A percentile compares a stretch with the other conserved stretches of the same genome.
phyloP scores from a whole-genome alignment of 371 early-diverging fungal genomes.

The Batkoa obscura region DNA sequence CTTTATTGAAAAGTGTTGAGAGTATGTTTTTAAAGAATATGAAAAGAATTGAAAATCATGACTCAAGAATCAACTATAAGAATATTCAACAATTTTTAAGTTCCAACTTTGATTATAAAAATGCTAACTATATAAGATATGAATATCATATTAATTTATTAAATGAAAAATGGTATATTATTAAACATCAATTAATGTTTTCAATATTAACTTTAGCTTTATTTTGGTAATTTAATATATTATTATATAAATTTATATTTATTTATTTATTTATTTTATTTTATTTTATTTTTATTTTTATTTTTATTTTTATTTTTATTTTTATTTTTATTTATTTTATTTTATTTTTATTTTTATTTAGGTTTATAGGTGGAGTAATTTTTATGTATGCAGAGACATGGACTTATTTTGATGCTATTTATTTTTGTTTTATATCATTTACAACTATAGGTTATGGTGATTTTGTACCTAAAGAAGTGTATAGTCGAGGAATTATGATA shows the following conservation, averaged over 20 bases:
- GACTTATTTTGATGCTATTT: slow-evolving; percentile 5
- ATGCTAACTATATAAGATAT: no score
- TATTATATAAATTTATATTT: no score
- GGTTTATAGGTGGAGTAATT: slow-evolving; percentile 4
- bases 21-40: not conserved
- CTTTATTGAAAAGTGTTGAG: not conserved
- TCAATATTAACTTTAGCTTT: not conserved
- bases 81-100: no score
- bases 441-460: slow-evolving; percentile 8
- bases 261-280: no score
- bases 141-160: no score
- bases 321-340: not conserved
- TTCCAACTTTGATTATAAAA: no score
- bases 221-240: slow-evolving; percentile 9
- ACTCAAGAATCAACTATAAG: no score
- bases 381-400: not conserved
- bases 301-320: no score
- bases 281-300: no score
- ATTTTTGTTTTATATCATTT: slow-evolving; percentile 7
- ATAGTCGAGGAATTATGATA: not conserved
- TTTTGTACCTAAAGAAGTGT: not conserved
- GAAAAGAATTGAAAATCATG: no score
- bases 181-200: slow-evolving; percentile 1
- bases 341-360: not conserved
- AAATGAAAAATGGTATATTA: no score